Evolutionary conservation across 2,329 filamentous ascomycete genomes (phyloP).

Genomic region (Trichoderma harzianum): DNA sequence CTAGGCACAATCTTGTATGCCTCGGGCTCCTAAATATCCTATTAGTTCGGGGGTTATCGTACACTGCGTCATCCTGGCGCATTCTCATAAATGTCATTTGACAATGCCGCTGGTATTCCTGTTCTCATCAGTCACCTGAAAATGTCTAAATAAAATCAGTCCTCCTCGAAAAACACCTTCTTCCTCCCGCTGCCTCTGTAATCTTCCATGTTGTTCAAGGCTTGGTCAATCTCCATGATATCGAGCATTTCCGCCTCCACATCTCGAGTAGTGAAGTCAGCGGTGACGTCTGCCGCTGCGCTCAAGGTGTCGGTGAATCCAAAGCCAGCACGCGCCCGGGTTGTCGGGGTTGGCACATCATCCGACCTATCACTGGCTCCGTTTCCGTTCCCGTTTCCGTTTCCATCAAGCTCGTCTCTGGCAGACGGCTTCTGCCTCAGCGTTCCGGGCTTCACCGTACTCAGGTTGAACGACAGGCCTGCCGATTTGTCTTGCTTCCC

Average conservation of each 20-base stretch:
- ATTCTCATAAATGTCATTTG: constrained; percentile 10
- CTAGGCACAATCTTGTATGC: not conserved
- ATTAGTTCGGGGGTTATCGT: constrained; percentile 23
- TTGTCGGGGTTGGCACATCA: constrained; percentile 26
- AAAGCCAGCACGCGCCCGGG: constrained; percentile 40
- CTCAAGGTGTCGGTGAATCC: constrained; percentile 51
- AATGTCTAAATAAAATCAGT: constrained; percentile 23
- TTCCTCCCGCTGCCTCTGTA: constrained; percentile 47
- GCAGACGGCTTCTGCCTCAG: constrained; percentile 31
- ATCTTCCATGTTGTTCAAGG: constrained; percentile 53
- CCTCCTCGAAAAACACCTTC: constrained; percentile 51
- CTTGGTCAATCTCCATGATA: constrained; percentile 63
- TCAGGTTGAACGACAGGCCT: constrained; percentile 50
- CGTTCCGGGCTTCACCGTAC: constrained; percentile 40
- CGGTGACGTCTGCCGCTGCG: constrained; percentile 50
- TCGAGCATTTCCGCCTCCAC: constrained; percentile 61
- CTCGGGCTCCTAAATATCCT: constrained; percentile 11
- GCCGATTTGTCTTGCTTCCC: constrained; percentile 39
- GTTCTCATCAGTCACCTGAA: constrained; percentile 25
- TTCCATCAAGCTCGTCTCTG: constrained; percentile 22
- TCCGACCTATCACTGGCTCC: constrained; percentile 22
- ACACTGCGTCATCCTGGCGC: constrained; percentile 20
- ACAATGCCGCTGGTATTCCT: constrained; percentile 19
- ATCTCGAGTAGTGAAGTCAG: constrained; percentile 49
- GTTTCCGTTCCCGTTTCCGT: constrained; percentile 18